Conservation (phyloP, 768 basidiomycete genomes). For the Obba rivulosa region DNA sequence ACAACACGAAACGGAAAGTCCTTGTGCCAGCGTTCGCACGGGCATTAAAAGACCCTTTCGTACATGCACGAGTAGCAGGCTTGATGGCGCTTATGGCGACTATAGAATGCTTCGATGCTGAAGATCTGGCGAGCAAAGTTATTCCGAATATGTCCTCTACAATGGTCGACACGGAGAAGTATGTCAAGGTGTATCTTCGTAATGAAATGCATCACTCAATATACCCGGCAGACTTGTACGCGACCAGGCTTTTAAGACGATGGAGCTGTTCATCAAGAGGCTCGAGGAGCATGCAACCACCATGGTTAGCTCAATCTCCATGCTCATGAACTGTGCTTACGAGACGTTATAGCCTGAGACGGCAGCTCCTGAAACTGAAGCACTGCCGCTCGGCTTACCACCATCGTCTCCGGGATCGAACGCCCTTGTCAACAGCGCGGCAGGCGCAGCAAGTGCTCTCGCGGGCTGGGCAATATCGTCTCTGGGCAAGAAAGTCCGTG, state of each 20-base stretch:
- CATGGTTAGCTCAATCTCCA: slow-evolving; percentile 56
- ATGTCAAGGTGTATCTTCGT: slow-evolving; percentile 14
- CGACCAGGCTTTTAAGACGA: slow-evolving; percentile 93
- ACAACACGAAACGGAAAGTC: slow-evolving; percentile 93
- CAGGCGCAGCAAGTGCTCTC: slow-evolving; percentile 86
- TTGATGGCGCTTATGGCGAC: slow-evolving; percentile 96
- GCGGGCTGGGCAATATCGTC: slow-evolving; percentile 97
- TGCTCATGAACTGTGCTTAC: background rate
- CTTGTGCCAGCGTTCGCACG: slow-evolving; percentile 92
- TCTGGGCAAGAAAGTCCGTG: slow-evolving; percentile 68
- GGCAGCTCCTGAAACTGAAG: slow-evolving; percentile 23
- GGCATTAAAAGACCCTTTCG: slow-evolving; percentile 85
- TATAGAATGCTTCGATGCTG: slow-evolving; percentile 79
- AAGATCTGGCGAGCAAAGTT: slow-evolving; percentile 87
- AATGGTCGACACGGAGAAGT: slow-evolving; percentile 93
- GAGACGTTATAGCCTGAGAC: slow-evolving; percentile 48
- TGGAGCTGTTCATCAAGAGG: slow-evolving; percentile 81
- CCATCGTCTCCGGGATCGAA: slow-evolving; percentile 24
- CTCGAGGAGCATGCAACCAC: slow-evolving; percentile 72
- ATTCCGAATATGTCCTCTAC: slow-evolving; percentile 79
- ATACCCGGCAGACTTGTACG: slow-evolving; percentile 64
- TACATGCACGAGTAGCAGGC: slow-evolving; percentile 90
- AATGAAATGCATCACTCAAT: background rate
- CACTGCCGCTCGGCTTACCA: slow-evolving; percentile 9
- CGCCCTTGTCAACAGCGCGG: slow-evolving; percentile 75